Percentiles rank a stretch among this genome's conserved stretches.
phyloP scores from a whole-genome alignment of 768 basidiomycete species.

The Boletus sp. region DNA sequence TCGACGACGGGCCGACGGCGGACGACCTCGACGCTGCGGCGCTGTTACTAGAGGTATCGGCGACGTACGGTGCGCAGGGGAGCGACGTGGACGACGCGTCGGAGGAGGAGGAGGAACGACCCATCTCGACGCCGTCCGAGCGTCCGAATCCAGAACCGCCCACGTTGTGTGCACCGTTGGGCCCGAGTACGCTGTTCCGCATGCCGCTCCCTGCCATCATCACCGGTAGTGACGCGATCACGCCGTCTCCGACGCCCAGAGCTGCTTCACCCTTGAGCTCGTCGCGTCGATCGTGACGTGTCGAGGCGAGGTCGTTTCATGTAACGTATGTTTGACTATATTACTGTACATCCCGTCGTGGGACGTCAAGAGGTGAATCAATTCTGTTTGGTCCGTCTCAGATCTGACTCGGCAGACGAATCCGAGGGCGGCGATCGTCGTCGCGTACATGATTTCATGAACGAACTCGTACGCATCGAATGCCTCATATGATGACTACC shows the following conservation, averaged over 20 bases:
- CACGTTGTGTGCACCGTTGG: conserved; percentile 40
- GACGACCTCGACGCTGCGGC: neutral
- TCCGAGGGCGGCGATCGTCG: no score
- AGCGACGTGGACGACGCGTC: neutral
- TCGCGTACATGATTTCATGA: no score
- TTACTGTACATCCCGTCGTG: no score
- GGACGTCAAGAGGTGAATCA: no score
- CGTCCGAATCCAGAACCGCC: conserved; percentile 63
- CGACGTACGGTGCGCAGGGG: neutral
- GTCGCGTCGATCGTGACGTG: conserved; percentile 9
- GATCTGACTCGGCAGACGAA: no score
- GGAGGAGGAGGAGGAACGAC: conserved; percentile 35
- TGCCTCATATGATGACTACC: no score
- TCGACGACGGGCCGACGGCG: conserved; percentile 1
- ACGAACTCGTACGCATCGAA: no score
- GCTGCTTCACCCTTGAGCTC: conserved; percentile 16
- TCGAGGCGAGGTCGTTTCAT: neutral
- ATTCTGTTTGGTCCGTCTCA: no score
- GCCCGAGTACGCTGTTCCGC: conserved; percentile 39
- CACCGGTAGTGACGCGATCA: conserved; percentile 44
- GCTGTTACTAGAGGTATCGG: neutral
- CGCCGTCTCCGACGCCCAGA: conserved; percentile 42
- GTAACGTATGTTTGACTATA: no score
- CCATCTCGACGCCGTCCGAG: conserved; percentile 44
- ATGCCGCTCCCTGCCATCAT: conserved; percentile 39